These are phyloP conservation scores for Rhizopogon salebrosus DNA, from an alignment of 768 basidiomycete genomes.

Conservation along the genomic window DNA sequence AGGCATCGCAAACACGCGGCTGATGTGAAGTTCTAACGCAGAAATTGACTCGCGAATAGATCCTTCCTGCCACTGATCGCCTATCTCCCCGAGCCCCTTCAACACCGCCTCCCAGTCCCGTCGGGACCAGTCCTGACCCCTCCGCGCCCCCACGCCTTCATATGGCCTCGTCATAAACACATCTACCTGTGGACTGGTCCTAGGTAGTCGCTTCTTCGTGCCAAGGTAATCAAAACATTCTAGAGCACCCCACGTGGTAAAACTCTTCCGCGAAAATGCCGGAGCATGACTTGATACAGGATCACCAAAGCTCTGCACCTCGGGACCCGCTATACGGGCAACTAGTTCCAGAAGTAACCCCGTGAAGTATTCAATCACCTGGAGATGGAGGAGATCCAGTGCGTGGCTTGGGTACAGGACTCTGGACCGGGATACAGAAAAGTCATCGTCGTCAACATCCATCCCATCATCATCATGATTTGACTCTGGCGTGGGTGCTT, in stretches of 20 bases:
- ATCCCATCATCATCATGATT: conserved; percentile 44
- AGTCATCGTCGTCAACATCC: conserved; percentile 57
- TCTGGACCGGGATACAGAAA: conserved; percentile 16
- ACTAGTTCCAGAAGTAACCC: conserved; percentile 56
- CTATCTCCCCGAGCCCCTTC: conserved; percentile 41
- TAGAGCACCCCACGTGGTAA: conserved; percentile 45
- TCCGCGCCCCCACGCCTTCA: conserved; percentile 44
- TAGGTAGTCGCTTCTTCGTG: conserved; percentile 28
- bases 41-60: conserved; percentile 46
- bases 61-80: conserved; percentile 46
- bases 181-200: conserved; percentile 41
- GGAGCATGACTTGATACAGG: conserved; percentile 55
- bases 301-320: conserved; percentile 34
- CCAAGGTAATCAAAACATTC: conserved; percentile 58
- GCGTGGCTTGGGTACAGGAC: conserved; percentile 46
- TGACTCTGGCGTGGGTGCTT: conserved; percentile 17
- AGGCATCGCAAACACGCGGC: conserved; percentile 40
- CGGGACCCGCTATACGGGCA: conserved; percentile 45
- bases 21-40: conserved; percentile 44
- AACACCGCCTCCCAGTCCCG: conserved; percentile 60
- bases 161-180: conserved; percentile 49
- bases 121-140: conserved; percentile 73
- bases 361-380: conserved; percentile 66
- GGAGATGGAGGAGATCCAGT: conserved; percentile 60
- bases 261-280: conserved; percentile 35